These are phyloP conservation scores for Lyophyllum decastes DNA, from an alignment of 768 basidiomycete genomes.

Conservation along the genomic window DNA sequence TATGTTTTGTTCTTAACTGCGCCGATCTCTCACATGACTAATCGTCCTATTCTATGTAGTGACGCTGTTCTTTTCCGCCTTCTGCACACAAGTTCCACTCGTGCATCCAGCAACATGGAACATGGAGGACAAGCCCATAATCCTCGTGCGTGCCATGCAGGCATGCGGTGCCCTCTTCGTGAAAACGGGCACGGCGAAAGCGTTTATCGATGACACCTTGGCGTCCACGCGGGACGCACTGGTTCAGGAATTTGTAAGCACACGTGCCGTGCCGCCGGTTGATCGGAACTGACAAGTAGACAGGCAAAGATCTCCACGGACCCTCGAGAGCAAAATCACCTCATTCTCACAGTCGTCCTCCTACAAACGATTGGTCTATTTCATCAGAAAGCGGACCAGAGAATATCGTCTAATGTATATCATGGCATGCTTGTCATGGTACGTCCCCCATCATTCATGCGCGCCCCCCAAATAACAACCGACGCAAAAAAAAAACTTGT, in stretches of 20 bases:
- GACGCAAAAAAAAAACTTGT: not conserved
- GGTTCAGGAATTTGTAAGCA: constrained; percentile 57
- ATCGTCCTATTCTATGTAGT: constrained; percentile 31
- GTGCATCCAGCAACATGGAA: constrained; percentile 58
- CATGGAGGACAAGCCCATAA: constrained; percentile 45
- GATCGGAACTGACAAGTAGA: constrained; percentile 13
- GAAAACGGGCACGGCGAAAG: constrained; percentile 45
- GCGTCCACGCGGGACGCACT: constrained; percentile 46
- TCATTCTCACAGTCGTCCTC: constrained; percentile 50
- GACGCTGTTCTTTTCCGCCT: constrained; percentile 55
- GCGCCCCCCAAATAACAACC: not conserved
- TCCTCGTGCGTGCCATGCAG: constrained; percentile 57
- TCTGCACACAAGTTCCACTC: constrained; percentile 54
- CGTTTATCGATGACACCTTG: constrained; percentile 50
- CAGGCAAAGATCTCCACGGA: constrained; percentile 40
- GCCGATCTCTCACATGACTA: not conserved
- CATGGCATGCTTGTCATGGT: constrained; percentile 66
- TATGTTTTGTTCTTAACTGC: constrained; percentile 35
- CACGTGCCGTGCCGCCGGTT: not conserved
- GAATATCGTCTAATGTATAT: constrained; percentile 51
- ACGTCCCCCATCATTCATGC: constrained; percentile 18
- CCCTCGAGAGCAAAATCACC: constrained; percentile 38
- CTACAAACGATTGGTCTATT: constrained; percentile 60
- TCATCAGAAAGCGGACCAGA: constrained; percentile 50
- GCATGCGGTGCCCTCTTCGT: constrained; percentile 63